Evolutionary conservation across 495 filamentous ascomycete genomes (phyloP).

Genomic region (Chaetomium cochliodes): DNA sequence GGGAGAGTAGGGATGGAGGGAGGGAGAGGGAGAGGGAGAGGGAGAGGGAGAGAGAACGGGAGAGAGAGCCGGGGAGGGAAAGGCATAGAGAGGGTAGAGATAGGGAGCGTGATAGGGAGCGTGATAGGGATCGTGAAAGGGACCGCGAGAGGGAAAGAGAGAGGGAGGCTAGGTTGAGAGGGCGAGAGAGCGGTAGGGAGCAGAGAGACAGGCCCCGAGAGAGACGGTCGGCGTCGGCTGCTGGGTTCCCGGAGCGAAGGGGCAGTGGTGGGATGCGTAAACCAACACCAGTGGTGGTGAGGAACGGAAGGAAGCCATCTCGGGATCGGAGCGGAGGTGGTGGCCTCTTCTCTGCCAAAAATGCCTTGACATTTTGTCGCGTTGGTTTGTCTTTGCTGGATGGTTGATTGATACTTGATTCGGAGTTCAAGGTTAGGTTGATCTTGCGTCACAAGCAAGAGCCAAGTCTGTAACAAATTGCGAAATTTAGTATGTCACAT

Average conservation of each 20-base stretch:
- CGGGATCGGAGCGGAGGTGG: conserved; percentile 6
- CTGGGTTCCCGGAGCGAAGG: conserved; percentile 6
- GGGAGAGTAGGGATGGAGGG: background rate
- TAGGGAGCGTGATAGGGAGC: conserved; percentile 12
- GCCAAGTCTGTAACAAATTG: no score
- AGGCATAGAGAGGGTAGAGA: conserved; percentile 17
- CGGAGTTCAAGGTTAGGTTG: no score
- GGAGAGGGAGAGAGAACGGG: conserved; percentile 20
- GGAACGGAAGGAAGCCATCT: background rate
- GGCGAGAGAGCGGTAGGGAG: conserved; percentile 19
- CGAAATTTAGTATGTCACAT: no score
- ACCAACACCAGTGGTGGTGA: conserved; percentile 4
- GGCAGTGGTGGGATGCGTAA: background rate
- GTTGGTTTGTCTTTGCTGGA: background rate
- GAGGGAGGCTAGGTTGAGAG: conserved; percentile 11
- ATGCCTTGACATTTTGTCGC: background rate
- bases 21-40: conserved; percentile 17
- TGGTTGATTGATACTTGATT: no score
- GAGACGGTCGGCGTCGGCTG: conserved; percentile 18
- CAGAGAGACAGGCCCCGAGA: background rate
- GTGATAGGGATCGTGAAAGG: conserved; percentile 21
- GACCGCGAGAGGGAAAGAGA: conserved; percentile 23
- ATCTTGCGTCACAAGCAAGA: no score
- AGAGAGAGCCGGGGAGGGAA: conserved; percentile 19
- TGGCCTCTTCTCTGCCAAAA: conserved; percentile 5